Evolutionary conservation across 768 basidiomycete species (phyloP).

Genomic region (Amanita phalloides): DNA sequence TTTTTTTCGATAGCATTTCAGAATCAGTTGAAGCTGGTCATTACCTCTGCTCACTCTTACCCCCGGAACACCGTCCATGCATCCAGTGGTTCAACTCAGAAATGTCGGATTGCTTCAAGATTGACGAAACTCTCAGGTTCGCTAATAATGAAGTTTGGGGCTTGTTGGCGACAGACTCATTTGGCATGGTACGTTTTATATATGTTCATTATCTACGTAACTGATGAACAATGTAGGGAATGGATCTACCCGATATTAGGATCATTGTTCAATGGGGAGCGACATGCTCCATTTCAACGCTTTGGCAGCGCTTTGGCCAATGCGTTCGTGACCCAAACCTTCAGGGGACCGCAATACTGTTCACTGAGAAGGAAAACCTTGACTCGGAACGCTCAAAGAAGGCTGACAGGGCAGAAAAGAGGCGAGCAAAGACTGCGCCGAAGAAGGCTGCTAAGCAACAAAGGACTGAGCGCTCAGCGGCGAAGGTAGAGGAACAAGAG

Average conservation of each 20-base stretch:
- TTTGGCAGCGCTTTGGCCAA: not conserved
- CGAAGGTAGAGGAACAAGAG: not conserved
- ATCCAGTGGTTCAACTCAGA: slow-evolving; percentile 13
- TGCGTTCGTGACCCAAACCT: not conserved
- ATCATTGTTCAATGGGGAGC: not conserved
- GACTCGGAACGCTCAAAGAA: not conserved
- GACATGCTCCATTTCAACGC: not conserved
- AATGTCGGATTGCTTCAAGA: slow-evolving; percentile 7
- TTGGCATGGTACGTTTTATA: slow-evolving; percentile 8
- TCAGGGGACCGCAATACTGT: not conserved
- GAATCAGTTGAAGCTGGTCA: not conserved
- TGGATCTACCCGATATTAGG: not conserved
- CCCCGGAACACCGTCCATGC: not conserved
- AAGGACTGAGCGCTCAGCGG: not conserved
- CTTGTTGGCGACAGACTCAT: slow-evolving; percentile 8
- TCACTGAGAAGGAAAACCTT: not conserved
- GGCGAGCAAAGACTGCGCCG: not conserved
- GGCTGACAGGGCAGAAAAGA: not conserved
- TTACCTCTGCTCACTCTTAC: not conserved
- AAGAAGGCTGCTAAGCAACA: not conserved
- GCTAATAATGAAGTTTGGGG: slow-evolving; percentile 8
- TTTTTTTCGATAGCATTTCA: not conserved
- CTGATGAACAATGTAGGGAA: not conserved
- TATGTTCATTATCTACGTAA: not conserved
- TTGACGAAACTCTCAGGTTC: slow-evolving; percentile 4